Conservation (phyloP, 1,284 basidiomycete species). For the Boletus coffeatus region DNA sequence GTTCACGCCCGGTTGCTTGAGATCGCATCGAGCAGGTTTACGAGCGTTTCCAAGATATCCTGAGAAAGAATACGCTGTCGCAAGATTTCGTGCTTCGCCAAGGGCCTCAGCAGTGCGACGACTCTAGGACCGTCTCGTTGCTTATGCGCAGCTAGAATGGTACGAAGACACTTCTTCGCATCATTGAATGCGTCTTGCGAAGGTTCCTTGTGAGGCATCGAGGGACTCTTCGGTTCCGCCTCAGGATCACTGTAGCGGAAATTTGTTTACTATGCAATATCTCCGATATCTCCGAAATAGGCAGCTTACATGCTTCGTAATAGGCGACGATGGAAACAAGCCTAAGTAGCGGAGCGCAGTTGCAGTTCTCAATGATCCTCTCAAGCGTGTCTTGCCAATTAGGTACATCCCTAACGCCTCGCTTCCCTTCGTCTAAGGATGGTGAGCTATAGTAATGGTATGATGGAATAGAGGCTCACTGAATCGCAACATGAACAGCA, state of each 20-base stretch:
- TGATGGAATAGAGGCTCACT: conserved; percentile 10
- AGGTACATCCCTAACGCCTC: conserved; percentile 12
- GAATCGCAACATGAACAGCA: conserved; percentile 28
- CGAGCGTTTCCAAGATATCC: conserved; percentile 14
- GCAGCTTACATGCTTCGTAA: conserved; percentile 21
- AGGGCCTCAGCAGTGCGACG: conserved; percentile 20
- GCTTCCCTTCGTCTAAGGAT: conserved; percentile 21
- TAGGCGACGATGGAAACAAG: conserved; percentile 25
- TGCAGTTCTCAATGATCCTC: conserved; percentile 9
- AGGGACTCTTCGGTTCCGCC: not conserved
- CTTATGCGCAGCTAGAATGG: conserved; percentile 9
- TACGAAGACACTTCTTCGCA: conserved; percentile 9
- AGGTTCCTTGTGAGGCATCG: not conserved
- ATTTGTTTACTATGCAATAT: not conserved
- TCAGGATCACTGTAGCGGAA: conserved; percentile 6
- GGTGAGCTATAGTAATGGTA: not conserved
- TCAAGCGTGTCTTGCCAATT: conserved; percentile 10
- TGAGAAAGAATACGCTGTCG: conserved; percentile 12
- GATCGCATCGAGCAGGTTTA: conserved; percentile 16
- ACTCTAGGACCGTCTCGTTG: conserved; percentile 22
- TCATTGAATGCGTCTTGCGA: conserved; percentile 3
- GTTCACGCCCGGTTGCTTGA: not conserved
- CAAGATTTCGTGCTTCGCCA: conserved; percentile 16
- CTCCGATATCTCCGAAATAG: no score
- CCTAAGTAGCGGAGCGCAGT: conserved; percentile 13